A percentile compares a stretch with the other conserved stretches of the same genome.
phyloP scores from a whole-genome alignment of 371 early-diverging fungal species.

The Lichtheimia ramosa region DNA sequence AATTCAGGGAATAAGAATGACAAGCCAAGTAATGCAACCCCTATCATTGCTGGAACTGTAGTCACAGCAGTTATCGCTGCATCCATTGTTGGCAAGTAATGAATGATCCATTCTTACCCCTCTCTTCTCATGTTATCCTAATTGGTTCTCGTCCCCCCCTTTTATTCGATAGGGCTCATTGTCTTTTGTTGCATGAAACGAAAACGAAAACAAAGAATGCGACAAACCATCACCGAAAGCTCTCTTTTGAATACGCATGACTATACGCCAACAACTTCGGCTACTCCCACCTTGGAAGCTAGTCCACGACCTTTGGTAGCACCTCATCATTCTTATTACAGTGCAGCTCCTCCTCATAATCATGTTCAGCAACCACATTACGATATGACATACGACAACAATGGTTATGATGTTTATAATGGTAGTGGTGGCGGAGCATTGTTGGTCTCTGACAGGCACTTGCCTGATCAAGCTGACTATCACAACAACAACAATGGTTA shows the following conservation, averaged over 20 bases:
- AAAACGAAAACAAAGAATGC: not conserved
- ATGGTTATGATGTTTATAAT: too few species aligned
- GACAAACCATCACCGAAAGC: not conserved
- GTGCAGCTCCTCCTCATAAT: too few species aligned
- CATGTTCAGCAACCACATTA: too few species aligned
- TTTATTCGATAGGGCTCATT: not conserved
- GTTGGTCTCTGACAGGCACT: not conserved
- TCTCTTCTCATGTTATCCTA: not conserved
- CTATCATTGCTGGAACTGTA: slow-evolving; percentile 1
- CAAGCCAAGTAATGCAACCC: too few species aligned
- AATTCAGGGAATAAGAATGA: not conserved
- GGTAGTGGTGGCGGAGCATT: too few species aligned
- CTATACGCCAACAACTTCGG: not conserved
- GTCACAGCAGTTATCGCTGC: not conserved
- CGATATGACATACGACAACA: too few species aligned
- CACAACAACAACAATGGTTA: not conserved
- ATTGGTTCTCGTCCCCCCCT: not conserved
- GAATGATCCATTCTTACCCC: too few species aligned
- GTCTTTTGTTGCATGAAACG: slow-evolving; percentile 8
- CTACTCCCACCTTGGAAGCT: not conserved
- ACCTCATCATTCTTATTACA: too few species aligned
- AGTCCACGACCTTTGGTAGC: not conserved
- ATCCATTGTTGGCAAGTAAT: slow-evolving; percentile 2
- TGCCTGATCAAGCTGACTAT: not conserved
- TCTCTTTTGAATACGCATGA: too few species aligned